Conservation (phyloP, 148 eudicot genomes). For the Vaccinium vitisidaea region DNA sequence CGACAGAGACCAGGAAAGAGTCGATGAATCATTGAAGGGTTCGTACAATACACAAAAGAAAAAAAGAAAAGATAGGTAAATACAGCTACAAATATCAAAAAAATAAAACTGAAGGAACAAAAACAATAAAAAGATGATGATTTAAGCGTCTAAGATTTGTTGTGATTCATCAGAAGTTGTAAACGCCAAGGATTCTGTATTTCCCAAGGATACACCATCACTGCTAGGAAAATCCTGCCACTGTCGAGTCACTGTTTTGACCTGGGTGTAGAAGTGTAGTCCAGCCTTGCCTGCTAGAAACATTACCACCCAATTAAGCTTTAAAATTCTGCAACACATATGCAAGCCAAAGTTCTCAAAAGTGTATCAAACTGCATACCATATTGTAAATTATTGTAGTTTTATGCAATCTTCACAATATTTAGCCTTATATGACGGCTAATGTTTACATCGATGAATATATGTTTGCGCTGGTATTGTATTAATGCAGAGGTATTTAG, state of each 20-base stretch:
- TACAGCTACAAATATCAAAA: neutral
- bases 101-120: neutral
- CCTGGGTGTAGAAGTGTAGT: conserved; percentile 50
- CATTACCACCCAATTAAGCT: neutral
- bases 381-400: neutral
- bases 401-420: neutral
- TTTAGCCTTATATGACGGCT: neutral
- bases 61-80: neutral
- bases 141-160: conserved; percentile 11
- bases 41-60: neutral
- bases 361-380: neutral
- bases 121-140: neutral
- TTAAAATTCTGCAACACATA: neutral
- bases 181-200: conserved; percentile 16
- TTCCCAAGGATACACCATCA: conserved; percentile 26
- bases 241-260: conserved; percentile 57
- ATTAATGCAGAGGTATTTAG: neutral
- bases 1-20: neutral
- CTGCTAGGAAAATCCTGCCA: conserved; percentile 49
- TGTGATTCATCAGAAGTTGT: conserved; percentile 22
- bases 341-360: neutral
- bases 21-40: neutral
- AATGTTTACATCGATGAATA: neutral
- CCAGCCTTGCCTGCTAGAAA: conserved; percentile 52
- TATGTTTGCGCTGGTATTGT: neutral